Conservation (phyloP, 805 yeast species). For the Yarrowia porcina region DNA sequence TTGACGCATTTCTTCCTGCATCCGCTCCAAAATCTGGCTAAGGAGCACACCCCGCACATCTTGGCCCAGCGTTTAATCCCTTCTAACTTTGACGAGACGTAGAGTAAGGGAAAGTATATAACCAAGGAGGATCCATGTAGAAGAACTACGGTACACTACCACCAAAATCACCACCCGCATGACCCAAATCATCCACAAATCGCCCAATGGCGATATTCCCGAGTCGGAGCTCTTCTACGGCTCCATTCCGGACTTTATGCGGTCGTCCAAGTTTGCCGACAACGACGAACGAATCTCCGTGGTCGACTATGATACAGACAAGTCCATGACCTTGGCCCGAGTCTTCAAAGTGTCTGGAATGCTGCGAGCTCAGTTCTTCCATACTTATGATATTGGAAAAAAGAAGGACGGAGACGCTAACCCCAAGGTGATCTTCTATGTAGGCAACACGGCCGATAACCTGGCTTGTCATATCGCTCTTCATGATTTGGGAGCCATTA, state of each 20-base stretch:
- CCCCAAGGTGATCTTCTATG: conserved; percentile 17
- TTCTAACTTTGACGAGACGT: neutral
- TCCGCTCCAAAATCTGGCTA: conserved; percentile 11
- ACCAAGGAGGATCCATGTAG: too few species aligned
- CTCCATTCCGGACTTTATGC: conserved; percentile 25
- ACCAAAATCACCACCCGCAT: neutral
- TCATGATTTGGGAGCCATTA: conserved; percentile 12
- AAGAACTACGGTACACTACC: too few species aligned
- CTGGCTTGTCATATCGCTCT: conserved; percentile 11
- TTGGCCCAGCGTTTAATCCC: neutral
- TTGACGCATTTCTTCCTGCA: too few species aligned
- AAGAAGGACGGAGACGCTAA: neutral
- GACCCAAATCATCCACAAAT: conserved; percentile 16
- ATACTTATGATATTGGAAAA: conserved; percentile 15
- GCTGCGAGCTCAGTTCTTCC: conserved; percentile 22
- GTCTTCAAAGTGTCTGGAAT: conserved; percentile 8
- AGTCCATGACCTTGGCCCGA: conserved; percentile 12
- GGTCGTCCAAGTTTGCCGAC: conserved; percentile 2
- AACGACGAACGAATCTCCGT: conserved; percentile 8
- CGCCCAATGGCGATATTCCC: neutral
- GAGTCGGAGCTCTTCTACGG: conserved; percentile 24
- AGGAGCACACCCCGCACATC: conserved; percentile 8
- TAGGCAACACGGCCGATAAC: conserved; percentile 10
- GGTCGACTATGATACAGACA: conserved; percentile 17
- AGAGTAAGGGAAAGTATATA: neutral